phyloP scores from a whole-genome alignment of 306 rosid genomes.

The Cicer pinnatifidum region DNA sequence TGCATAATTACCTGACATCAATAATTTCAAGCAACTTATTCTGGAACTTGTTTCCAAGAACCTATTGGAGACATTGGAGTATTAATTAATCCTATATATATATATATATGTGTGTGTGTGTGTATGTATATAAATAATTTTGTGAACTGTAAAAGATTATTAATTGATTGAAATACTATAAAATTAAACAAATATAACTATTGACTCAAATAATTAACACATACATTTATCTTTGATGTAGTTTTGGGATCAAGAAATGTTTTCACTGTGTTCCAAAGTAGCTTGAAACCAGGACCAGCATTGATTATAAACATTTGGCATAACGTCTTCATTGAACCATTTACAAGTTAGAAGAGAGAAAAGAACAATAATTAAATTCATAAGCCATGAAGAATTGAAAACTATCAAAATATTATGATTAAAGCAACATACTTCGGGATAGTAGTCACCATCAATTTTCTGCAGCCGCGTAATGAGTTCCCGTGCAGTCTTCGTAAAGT shows the following conservation, averaged over 20 bases:
- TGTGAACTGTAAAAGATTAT: constrained; percentile 30
- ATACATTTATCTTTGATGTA: constrained; percentile 85
- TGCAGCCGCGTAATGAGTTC: constrained; percentile 77
- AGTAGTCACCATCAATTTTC: constrained; percentile 90
- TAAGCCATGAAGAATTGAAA: constrained; percentile 40
- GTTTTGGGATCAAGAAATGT: constrained; percentile 88
- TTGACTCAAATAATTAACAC: constrained; percentile 45
- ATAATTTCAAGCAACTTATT: constrained; percentile 77
- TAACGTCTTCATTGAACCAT: constrained; percentile 69
- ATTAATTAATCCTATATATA: constrained; percentile 33
- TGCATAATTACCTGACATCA: constrained; percentile 66
- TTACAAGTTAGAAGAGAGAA: constrained; percentile 39
- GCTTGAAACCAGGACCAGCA: constrained; percentile 92
- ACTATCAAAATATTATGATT: constrained; percentile 1
- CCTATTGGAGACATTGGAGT: constrained; percentile 57
- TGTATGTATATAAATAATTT: constrained; percentile 1
- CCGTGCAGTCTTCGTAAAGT: constrained; percentile 76
- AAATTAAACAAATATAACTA: constrained; percentile 23
- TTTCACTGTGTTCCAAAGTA: constrained; percentile 86
- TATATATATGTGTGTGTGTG: no score
- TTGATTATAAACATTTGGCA: constrained; percentile 84
- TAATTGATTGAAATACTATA: constrained; percentile 28
- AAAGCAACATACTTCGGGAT: constrained; percentile 74
- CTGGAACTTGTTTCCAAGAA: constrained; percentile 85
- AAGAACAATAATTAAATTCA: constrained; percentile 23